These are phyloP conservation scores for Metschnikowia picachoensis DNA, from an alignment of 805 yeast species.

Conservation along the genomic window DNA sequence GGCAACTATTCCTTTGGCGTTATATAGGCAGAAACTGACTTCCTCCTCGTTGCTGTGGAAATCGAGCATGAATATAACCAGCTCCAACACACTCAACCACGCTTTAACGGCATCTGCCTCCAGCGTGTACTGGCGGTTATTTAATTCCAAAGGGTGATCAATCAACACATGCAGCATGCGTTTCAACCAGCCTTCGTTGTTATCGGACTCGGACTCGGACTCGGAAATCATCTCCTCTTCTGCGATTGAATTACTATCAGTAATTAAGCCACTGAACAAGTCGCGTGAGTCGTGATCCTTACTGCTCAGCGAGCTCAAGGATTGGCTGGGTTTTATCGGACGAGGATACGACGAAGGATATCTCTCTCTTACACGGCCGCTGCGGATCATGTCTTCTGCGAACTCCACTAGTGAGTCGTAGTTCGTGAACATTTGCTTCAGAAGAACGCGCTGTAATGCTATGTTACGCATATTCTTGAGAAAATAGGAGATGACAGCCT, in stretches of 20 bases:
- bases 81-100: conserved; percentile 1
- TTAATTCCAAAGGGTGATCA: conserved; percentile 2
- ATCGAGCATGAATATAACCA: neutral
- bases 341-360: conserved; percentile 1
- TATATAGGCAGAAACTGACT: conserved; percentile 1
- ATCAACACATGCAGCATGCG: conserved; percentile 2
- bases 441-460: neutral
- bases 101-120: conserved; percentile 1
- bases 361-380: conserved; percentile 2
- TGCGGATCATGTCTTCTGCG: conserved; percentile 2
- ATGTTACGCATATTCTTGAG: conserved; percentile 1
- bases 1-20: conserved; percentile 4
- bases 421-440: conserved; percentile 1
- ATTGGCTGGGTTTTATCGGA: neutral
- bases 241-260: neutral
- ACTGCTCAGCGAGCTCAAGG: neutral
- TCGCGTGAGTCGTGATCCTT: neutral
- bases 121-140: neutral
- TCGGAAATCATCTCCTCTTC: neutral
- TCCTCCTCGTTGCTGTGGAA: conserved; percentile 4
- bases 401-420: conserved; percentile 2
- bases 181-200: neutral
- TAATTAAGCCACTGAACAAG: neutral
- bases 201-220: neutral
- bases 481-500: neutral